Percentiles rank a stretch among this genome's conserved stretches.
Evolutionary conservation across 208 protist genomes (phyloP).

Genomic region (Leishmania major): DNA sequence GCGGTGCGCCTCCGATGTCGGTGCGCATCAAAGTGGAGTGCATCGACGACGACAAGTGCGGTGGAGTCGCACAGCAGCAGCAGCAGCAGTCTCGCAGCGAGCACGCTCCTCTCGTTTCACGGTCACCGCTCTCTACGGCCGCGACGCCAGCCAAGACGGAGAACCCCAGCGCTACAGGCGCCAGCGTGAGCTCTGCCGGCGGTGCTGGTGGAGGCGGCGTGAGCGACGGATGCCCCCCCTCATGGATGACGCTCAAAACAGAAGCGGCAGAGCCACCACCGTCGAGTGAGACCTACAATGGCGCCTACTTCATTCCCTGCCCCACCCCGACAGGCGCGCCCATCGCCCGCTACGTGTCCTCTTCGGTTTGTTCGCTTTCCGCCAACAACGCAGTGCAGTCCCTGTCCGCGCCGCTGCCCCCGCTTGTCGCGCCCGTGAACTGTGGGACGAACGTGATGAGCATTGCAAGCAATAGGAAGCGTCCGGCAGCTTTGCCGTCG

Average conservation of each 20-base stretch:
- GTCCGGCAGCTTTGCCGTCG: not conserved
- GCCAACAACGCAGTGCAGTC: not conserved
- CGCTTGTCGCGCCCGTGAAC: not conserved
- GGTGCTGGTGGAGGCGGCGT: not conserved
- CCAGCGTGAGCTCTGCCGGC: not conserved
- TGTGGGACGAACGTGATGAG: not conserved
- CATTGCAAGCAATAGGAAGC: not conserved
- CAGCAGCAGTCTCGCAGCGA: not conserved
- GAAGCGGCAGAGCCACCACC: not conserved
- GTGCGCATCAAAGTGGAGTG: conserved; percentile 1
- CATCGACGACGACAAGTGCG: not conserved
- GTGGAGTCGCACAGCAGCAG: not conserved
- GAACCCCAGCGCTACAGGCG: not conserved
- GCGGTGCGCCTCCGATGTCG: not conserved
- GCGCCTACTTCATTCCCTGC: conserved; percentile 25
- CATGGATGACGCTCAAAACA: conserved; percentile 13
- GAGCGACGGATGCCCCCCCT: conserved; percentile 12
- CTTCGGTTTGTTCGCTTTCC: not conserved
- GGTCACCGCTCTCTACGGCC: not conserved
- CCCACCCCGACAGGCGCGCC: conserved; percentile 22
- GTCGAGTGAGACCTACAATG: conserved; percentile 11
- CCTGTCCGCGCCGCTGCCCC: not conserved
- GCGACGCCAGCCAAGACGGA: conserved; percentile 1
- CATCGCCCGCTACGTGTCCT: conserved; percentile 26
- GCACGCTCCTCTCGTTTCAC: not conserved